Evolutionary conservation across 78 protist genomes (phyloP).

Genomic region (Carpediemonas membranifera): DNA sequence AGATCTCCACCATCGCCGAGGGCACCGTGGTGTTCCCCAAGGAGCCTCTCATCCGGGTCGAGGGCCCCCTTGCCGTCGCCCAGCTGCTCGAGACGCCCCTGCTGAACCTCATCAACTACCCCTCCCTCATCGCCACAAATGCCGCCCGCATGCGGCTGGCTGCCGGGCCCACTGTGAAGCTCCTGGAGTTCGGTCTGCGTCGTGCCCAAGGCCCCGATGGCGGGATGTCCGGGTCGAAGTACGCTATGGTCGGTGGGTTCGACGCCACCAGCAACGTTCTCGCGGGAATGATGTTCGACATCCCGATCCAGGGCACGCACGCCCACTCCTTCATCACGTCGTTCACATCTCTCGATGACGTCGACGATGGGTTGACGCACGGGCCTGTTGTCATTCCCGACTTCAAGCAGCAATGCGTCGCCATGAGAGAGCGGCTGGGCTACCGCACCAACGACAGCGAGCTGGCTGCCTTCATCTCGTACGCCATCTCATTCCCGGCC

Average conservation of each 20-base stretch:
- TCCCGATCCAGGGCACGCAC: conserved; percentile 63
- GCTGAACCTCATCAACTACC: conserved; percentile 59
- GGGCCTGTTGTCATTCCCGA: no score
- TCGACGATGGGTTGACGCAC: no score
- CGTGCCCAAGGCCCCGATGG: conserved; percentile 69
- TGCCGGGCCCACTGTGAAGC: conserved; percentile 47
- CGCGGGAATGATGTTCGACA: conserved; percentile 49
- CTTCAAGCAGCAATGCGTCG: no score
- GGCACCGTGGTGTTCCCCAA: conserved; percentile 70
- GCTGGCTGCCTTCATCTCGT: conserved; percentile 78
- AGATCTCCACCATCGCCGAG: conserved; percentile 47
- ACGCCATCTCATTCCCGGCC: conserved; percentile 72
- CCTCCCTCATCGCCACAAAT: conserved; percentile 71
- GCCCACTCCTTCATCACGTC: conserved; percentile 72
- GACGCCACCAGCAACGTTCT: conserved; percentile 64
- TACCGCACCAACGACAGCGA: conserved; percentile 48
- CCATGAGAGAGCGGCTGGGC: conserved; percentile 18
- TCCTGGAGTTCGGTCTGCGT: conserved; percentile 80
- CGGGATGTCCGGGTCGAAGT: conserved; percentile 58
- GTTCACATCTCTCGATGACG: conserved; percentile 35
- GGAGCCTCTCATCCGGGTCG: conserved; percentile 65
- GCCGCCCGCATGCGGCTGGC: conserved; percentile 65
- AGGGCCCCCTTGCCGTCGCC: conserved; percentile 74
- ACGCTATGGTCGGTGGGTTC: conserved; percentile 71
- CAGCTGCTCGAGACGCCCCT: conserved; percentile 80